Evolutionary conservation across 164 flowering plant species (phyloP).

Genomic region (Aristolochia contorta): DNA sequence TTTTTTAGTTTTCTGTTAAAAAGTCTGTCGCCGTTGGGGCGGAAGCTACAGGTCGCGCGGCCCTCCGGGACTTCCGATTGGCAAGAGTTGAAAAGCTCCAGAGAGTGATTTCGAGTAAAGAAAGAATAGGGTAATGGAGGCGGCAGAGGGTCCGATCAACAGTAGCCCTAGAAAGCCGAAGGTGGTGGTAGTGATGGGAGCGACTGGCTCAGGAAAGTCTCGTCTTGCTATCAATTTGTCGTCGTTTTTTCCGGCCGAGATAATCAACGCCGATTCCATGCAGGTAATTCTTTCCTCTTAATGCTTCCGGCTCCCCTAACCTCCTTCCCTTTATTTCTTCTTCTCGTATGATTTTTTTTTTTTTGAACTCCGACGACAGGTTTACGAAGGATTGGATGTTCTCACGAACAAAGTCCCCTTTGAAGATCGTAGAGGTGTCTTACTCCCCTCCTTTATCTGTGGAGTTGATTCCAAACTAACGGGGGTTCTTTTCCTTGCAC

Average conservation of each 20-base stretch:
- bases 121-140: constrained; percentile 6
- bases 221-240: constrained; percentile 78
- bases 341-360: background rate
- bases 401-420: constrained; percentile 85
- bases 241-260: constrained; percentile 64
- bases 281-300: constrained; percentile 29
- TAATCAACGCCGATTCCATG: constrained; percentile 96
- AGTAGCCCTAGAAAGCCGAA: constrained; percentile 35
- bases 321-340: background rate
- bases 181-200: constrained; percentile 78
- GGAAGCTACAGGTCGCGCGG: too few species aligned
- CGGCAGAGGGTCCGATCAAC: background rate
- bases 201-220: constrained; percentile 86
- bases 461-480: background rate
- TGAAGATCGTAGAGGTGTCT: constrained; percentile 57
- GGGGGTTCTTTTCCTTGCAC: too few species aligned
- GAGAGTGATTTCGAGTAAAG: constrained; percentile 4
- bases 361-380: too few species aligned
- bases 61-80: too few species aligned
- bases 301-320: background rate
- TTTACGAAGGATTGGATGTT: constrained; percentile 75
- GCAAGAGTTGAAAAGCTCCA: background rate
- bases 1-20: too few species aligned
- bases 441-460: background rate
- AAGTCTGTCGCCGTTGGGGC: too few species aligned